A percentile compares a stretch with the other conserved stretches of the same genome.
Conservation (phyloP, 306 rosid genomes). For the Castanospermum australe region DNA sequence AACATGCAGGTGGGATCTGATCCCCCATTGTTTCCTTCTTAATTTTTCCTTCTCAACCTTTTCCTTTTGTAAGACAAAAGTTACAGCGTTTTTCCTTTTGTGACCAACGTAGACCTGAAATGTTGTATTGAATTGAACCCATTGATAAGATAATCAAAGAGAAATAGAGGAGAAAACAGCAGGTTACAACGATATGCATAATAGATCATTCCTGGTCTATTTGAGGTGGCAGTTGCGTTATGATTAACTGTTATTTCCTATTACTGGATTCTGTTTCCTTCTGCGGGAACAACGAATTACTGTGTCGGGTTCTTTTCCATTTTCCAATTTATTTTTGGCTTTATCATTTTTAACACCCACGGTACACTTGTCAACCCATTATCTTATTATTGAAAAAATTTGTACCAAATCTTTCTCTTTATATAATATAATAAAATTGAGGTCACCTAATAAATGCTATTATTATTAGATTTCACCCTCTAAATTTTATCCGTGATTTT, state of each 20-base stretch:
- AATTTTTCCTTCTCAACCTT: neutral
- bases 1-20: neutral
- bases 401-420: no score
- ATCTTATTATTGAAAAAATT: no score
- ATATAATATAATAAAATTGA: no score
- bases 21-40: neutral
- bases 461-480: no score
- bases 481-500: no score
- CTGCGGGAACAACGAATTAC: neutral
- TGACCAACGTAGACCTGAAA: neutral
- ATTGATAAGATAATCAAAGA: neutral
- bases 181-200: neutral
- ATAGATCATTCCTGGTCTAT: neutral
- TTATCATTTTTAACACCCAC: no score
- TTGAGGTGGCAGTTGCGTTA: neutral
- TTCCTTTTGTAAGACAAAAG: neutral
- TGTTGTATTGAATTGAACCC: neutral
- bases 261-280: neutral
- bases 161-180: neutral
- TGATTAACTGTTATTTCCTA: neutral
- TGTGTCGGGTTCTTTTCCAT: no score
- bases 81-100: no score
- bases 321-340: no score
- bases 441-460: no score
- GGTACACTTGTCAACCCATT: no score